Conservation (phyloP, 192 early-diverging fungal genomes). For the Coemansia sp. region DNA sequence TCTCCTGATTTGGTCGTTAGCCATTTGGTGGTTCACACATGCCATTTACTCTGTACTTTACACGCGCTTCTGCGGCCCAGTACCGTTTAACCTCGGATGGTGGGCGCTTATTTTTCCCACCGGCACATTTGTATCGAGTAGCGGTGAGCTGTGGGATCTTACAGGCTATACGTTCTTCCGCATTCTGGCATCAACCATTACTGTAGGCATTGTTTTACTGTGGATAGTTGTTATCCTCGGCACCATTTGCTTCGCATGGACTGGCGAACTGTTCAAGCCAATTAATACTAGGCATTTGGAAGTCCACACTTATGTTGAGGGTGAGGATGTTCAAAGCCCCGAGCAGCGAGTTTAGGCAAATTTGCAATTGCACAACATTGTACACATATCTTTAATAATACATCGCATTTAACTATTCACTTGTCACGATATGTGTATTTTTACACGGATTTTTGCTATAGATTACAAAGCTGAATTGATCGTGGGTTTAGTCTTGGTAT, state of each 20-base stretch:
- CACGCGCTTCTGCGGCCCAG: constrained; percentile 21
- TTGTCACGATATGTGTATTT: background rate
- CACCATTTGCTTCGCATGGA: constrained; percentile 49
- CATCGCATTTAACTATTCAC: no score
- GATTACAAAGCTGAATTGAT: background rate
- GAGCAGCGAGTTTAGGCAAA: background rate
- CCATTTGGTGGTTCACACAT: constrained; percentile 52
- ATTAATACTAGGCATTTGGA: constrained; percentile 25
- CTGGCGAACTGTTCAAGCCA: constrained; percentile 47
- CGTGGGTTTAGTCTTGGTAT: constrained; percentile 63
- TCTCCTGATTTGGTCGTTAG: constrained; percentile 52
- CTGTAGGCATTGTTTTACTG: constrained; percentile 28
- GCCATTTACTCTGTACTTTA: constrained; percentile 42
- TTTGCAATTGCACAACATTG: background rate
- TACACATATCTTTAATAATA: constrained; percentile 2
- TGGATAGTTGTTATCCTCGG: constrained; percentile 30
- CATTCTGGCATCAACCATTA: constrained; percentile 39
- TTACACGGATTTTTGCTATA: background rate
- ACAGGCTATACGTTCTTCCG: constrained; percentile 39
- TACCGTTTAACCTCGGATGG: constrained; percentile 60
- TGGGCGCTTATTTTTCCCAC: constrained; percentile 64
- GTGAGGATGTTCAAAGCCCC: no score
- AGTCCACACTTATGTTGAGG: constrained; percentile 3
- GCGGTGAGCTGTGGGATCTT: constrained; percentile 16
- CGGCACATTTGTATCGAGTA: constrained; percentile 43